phyloP scores from a whole-genome alignment of 352 stramenopile genomes.

The Lagenidium giganteum region DNA sequence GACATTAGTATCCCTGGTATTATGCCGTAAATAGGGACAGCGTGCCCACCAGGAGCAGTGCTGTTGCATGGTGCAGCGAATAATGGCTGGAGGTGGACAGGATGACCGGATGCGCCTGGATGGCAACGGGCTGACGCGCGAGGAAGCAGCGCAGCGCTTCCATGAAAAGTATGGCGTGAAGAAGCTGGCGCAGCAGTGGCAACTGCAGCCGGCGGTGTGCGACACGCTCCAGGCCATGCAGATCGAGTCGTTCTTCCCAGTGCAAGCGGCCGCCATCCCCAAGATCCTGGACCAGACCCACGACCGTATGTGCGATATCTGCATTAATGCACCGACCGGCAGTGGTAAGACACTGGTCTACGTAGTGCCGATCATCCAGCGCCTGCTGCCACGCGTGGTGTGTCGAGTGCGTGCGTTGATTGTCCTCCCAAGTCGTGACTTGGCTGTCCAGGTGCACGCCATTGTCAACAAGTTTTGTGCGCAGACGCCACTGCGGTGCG shows the following conservation, averaged over 20 bases:
- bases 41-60: not conserved
- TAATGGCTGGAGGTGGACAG: conserved; percentile 10
- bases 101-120: too few species aligned
- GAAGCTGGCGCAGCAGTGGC: conserved; percentile 39
- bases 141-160: too few species aligned
- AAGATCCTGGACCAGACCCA: conserved; percentile 80
- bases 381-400: conserved; percentile 65
- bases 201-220: conserved; percentile 28
- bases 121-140: conserved; percentile 17
- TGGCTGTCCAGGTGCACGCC: conserved; percentile 87
- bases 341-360: conserved; percentile 96
- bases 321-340: conserved; percentile 94
- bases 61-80: not conserved
- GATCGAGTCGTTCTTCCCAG: conserved; percentile 91
- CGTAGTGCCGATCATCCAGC: conserved; percentile 92
- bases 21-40: not conserved
- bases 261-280: conserved; percentile 91
- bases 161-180: conserved; percentile 41
- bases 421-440: conserved; percentile 93
- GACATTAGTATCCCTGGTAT: conserved; percentile 8
- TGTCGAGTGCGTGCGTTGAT: conserved; percentile 90
- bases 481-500: conserved; percentile 75
- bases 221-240: conserved; percentile 23
- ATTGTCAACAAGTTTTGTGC: conserved; percentile 50
- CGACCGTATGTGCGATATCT: conserved; percentile 87